These are phyloP conservation scores for Santalum album DNA, from an alignment of 164 flowering plant genomes.

Conservation along the genomic window DNA sequence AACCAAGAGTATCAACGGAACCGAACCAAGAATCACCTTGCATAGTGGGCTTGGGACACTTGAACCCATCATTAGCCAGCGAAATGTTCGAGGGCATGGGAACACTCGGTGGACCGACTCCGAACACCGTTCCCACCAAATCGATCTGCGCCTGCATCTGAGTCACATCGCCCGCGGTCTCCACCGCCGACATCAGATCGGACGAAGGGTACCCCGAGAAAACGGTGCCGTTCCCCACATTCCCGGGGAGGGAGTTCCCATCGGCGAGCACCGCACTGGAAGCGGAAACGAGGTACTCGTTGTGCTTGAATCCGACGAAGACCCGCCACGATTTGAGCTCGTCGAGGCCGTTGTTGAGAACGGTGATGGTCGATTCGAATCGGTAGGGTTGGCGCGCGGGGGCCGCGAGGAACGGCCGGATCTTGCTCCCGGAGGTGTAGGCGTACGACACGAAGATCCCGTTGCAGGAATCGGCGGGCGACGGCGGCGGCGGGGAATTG, in stretches of 20 bases:
- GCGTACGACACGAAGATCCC: constrained; percentile 53
- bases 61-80: constrained; percentile 67
- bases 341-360: constrained; percentile 51
- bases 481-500: neutral
- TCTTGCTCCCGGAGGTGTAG: constrained; percentile 17
- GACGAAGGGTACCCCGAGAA: constrained; percentile 67
- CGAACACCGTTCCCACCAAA: constrained; percentile 77
- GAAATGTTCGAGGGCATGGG: constrained; percentile 61
- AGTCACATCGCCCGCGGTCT: constrained; percentile 77
- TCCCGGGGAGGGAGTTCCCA: constrained; percentile 52
- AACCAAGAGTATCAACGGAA: neutral
- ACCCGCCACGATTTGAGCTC: constrained; percentile 37
- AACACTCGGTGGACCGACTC: constrained; percentile 37
- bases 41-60: constrained; percentile 35
- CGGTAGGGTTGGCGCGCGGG: constrained; percentile 45
- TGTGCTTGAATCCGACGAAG: constrained; percentile 55
- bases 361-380: constrained; percentile 47
- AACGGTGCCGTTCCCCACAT: constrained; percentile 55
- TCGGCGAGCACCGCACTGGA: constrained; percentile 56
- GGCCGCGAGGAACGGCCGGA: constrained; percentile 32
- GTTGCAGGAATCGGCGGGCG: constrained; percentile 32
- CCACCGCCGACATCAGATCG: constrained; percentile 68
- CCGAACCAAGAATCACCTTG: constrained; percentile 21
- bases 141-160: constrained; percentile 51
- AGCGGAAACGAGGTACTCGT: constrained; percentile 67